phyloP scores from a whole-genome alignment of 805 yeast species.

The Brettanomyces anomalus region DNA sequence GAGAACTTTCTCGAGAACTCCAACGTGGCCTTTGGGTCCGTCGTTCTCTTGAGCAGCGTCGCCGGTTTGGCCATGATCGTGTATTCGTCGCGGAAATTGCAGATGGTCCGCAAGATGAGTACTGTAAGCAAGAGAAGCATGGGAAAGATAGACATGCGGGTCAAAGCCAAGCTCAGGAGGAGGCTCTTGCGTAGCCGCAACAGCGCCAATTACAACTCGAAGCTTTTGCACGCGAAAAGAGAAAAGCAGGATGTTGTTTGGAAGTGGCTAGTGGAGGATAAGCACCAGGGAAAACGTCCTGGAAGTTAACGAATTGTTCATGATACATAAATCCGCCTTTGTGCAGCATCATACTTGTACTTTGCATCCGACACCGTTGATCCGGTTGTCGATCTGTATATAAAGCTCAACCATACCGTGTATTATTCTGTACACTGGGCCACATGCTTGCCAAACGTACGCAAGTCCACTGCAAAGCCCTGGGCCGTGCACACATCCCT shows the following conservation, averaged over 20 bases:
- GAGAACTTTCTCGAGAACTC: conserved; percentile 72
- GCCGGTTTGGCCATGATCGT: conserved; percentile 48
- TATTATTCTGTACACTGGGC: too few species aligned
- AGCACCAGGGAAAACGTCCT: conserved; percentile 9
- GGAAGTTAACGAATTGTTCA: too few species aligned
- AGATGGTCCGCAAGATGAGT: conserved; percentile 57
- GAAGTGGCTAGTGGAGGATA: conserved; percentile 47
- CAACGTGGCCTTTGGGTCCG: conserved; percentile 49
- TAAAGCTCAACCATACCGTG: too few species aligned
- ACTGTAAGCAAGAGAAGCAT: conserved; percentile 36
- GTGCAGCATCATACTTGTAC: too few species aligned
- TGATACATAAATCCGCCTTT: too few species aligned
- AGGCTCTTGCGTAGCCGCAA: conserved; percentile 14
- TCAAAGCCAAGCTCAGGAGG: conserved; percentile 9
- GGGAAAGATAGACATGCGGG: conserved; percentile 19
- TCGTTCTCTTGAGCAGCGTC: conserved; percentile 41
- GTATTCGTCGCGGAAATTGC: conserved; percentile 46
- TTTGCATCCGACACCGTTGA: too few species aligned
- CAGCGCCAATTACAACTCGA: conserved; percentile 7
- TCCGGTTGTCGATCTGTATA: too few species aligned
- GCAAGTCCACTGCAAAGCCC: too few species aligned
- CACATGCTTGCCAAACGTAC: too few species aligned
- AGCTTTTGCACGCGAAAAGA: conserved; percentile 4
- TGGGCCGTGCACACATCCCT: too few species aligned
- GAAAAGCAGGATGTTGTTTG: conserved; percentile 37